These are phyloP conservation scores for Hippophae tibetana DNA, from an alignment of 306 rosid species.

Conservation along the genomic window DNA sequence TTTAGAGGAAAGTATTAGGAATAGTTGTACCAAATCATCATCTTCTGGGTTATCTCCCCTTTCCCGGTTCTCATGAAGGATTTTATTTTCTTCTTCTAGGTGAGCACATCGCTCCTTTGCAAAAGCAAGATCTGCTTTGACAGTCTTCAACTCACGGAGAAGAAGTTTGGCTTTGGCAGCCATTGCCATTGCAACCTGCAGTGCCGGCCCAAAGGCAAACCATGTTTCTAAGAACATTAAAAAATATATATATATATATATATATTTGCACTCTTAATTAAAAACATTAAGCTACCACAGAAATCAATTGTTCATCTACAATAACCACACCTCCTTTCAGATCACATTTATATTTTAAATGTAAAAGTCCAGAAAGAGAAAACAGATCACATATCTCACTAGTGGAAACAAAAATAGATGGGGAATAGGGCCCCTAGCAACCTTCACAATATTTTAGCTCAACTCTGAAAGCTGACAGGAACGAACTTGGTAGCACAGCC, in stretches of 20 bases:
- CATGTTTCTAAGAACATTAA: conserved; percentile 14
- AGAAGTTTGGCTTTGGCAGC: conserved; percentile 97
- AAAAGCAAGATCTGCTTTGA: conserved; percentile 94
- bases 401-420: background rate
- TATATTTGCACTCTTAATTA: no score
- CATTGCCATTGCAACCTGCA: conserved; percentile 99
- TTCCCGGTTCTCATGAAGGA: conserved; percentile 80
- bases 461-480: background rate
- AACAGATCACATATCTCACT: no score
- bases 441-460: background rate
- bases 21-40: conserved; percentile 74
- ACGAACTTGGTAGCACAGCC: background rate
- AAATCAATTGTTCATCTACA: background rate
- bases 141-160: conserved; percentile 95
- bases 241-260: background rate
- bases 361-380: no score
- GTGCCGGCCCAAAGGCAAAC: conserved; percentile 24
- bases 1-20: background rate
- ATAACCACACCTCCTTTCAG: background rate
- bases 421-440: background rate
- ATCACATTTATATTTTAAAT: no score
- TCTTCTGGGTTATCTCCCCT: conserved; percentile 81
- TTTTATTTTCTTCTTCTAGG: conserved; percentile 86
- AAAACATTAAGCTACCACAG: background rate
- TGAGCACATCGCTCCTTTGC: conserved; percentile 98